phyloP scores from a whole-genome alignment of 331 rosid species.

The Acacia pycnantha region DNA sequence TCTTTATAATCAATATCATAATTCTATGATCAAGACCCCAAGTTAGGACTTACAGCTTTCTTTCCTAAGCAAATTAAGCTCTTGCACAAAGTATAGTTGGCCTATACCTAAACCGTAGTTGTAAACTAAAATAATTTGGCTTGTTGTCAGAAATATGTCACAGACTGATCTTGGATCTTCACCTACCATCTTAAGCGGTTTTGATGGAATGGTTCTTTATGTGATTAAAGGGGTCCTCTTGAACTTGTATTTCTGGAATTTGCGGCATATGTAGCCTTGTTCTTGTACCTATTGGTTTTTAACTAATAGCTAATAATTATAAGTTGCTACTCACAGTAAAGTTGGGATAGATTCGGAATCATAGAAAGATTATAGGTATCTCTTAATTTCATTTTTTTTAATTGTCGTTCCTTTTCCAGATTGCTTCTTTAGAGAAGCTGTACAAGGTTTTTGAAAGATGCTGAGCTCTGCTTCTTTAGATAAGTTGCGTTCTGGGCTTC shows the following conservation, averaged over 20 bases:
- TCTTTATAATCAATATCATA: neutral
- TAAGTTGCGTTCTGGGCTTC: neutral
- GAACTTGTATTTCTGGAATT: neutral
- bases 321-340: neutral
- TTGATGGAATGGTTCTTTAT: neutral
- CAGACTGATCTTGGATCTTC: neutral
- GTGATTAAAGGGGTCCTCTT: neutral
- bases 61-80: neutral
- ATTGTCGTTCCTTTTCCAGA: slow-evolving; percentile 45
- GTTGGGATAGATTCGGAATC: neutral
- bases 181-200: neutral
- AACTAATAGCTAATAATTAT: slow-evolving; percentile 3
- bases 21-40: neutral
- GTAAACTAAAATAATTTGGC: neutral
- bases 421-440: slow-evolving; percentile 83
- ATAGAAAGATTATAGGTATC: neutral
- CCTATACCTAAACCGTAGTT: neutral
- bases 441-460: slow-evolving; percentile 90
- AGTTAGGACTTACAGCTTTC: neutral
- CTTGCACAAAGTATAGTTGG: neutral
- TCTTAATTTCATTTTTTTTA: neutral
- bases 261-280: neutral
- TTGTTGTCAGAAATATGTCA: neutral
- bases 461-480: slow-evolving; percentile 28
- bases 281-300: neutral